Percentiles rank a stretch among this genome's conserved stretches.
These are phyloP conservation scores for Barnettozyma sucrosica DNA, from an alignment of 805 yeast genomes.

Conservation along the genomic window DNA sequence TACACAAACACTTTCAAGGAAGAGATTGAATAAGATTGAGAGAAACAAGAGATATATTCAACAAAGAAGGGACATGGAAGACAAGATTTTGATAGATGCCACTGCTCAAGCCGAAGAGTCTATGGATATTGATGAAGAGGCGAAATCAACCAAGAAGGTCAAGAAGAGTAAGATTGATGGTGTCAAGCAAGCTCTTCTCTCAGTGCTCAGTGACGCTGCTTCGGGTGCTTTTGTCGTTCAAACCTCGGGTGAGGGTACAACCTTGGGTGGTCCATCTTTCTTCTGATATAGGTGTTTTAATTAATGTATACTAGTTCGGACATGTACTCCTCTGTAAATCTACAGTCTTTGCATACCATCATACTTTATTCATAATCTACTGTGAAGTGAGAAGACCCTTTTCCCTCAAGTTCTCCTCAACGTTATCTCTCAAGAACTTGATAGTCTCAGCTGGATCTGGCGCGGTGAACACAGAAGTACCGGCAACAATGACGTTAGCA, in stretches of 20 bases:
- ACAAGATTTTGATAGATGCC: constrained; percentile 41
- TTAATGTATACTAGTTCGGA: constrained; percentile 4
- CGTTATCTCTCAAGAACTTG: constrained; percentile 56
- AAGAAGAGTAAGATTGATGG: constrained; percentile 33
- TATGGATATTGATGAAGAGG: constrained; percentile 46
- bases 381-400: constrained; percentile 33
- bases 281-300: constrained; percentile 20
- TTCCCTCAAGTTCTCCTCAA: constrained; percentile 40
- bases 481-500: constrained; percentile 97
- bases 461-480: constrained; percentile 89
- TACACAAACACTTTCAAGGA: constrained; percentile 63
- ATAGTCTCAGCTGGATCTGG: constrained; percentile 74
- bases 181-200: constrained; percentile 66
- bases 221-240: constrained; percentile 39
- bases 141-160: constrained; percentile 10
- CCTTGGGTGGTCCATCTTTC: constrained; percentile 71
- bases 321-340: background rate
- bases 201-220: constrained; percentile 56
- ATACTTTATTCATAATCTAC: background rate
- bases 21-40: constrained; percentile 71
- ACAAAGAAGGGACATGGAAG: constrained; percentile 39
- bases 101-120: constrained; percentile 41
- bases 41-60: constrained; percentile 71
- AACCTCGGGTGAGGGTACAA: constrained; percentile 67
- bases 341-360: background rate